A percentile compares a stretch with the other conserved stretches of the same genome.
These are phyloP conservation scores for Aureobasidium sp. DNA, from an alignment of 2,329 filamentous ascomycete species.

Conservation along the genomic window DNA sequence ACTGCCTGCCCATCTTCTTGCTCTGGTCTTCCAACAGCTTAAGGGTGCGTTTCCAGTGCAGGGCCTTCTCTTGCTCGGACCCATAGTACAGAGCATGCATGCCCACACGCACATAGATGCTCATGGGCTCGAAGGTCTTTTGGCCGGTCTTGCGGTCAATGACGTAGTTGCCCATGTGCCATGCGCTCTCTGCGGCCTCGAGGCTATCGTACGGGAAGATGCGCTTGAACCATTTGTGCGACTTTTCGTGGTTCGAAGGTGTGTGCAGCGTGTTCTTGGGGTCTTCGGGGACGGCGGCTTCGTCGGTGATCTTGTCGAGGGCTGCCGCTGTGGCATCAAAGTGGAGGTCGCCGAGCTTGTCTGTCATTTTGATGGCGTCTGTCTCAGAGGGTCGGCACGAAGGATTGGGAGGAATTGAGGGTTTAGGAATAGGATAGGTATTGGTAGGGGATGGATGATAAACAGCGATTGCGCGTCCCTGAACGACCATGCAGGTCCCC, in stretches of 20 bases:
- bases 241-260: conserved; percentile 19
- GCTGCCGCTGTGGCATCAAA: conserved; percentile 23
- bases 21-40: conserved; percentile 32
- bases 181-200: conserved; percentile 30
- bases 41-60: conserved; percentile 32
- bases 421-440: neutral
- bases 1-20: conserved; percentile 36
- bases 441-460: neutral
- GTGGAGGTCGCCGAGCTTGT: conserved; percentile 18
- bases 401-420: neutral
- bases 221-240: conserved; percentile 17
- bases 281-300: conserved; percentile 21
- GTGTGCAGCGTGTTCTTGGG: conserved; percentile 24
- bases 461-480: conserved; percentile 2
- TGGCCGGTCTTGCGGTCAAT: conserved; percentile 35
- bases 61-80: conserved; percentile 30
- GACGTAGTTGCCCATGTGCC: conserved; percentile 40
- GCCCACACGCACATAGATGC: conserved; percentile 36
- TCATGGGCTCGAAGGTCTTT: conserved; percentile 38
- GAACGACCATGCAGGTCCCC: neutral
- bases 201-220: conserved; percentile 21
- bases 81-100: conserved; percentile 42
- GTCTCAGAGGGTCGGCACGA: neutral
- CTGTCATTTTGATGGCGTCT: neutral
- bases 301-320: conserved; percentile 22